Evolutionary conservation across 306 rosid species (phyloP).

Genomic region (Vachellia collinsii): DNA sequence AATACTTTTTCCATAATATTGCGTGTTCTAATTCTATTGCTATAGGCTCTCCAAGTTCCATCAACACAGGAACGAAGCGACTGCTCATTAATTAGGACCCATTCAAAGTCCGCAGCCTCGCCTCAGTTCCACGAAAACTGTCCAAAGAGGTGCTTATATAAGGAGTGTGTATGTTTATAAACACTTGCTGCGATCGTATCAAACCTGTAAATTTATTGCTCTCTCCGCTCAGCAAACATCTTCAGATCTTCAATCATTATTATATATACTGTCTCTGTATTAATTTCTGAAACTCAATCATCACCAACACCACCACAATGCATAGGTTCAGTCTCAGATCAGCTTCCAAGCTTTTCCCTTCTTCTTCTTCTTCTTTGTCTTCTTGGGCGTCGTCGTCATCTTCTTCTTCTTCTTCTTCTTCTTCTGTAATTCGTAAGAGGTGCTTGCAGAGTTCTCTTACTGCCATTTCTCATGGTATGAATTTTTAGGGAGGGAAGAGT

Average conservation of each 20-base stretch:
- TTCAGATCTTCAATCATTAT: background rate
- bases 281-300: background rate
- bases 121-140: background rate
- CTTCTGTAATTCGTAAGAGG: background rate
- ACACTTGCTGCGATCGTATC: background rate
- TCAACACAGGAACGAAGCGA: background rate
- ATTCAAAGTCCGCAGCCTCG: constrained; percentile 5
- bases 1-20: background rate
- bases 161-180: too few relatives aligned
- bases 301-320: background rate
- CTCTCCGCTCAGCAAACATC: background rate
- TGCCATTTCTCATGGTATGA: background rate
- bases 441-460: background rate
- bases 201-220: background rate
- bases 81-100: background rate
- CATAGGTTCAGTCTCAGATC: background rate
- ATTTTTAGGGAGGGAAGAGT: background rate
- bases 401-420: too few relatives aligned
- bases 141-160: too few relatives aligned
- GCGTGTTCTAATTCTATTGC: background rate
- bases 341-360: background rate
- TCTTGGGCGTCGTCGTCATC: background rate
- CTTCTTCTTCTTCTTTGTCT: background rate
- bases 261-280: background rate
- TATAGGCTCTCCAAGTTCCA: background rate